A percentile compares a stretch with the other conserved stretches of the same genome.
These are phyloP conservation scores for Phellopilus nigrolimitatus DNA, from an alignment of 1,284 basidiomycete species.

Conservation along the genomic window DNA sequence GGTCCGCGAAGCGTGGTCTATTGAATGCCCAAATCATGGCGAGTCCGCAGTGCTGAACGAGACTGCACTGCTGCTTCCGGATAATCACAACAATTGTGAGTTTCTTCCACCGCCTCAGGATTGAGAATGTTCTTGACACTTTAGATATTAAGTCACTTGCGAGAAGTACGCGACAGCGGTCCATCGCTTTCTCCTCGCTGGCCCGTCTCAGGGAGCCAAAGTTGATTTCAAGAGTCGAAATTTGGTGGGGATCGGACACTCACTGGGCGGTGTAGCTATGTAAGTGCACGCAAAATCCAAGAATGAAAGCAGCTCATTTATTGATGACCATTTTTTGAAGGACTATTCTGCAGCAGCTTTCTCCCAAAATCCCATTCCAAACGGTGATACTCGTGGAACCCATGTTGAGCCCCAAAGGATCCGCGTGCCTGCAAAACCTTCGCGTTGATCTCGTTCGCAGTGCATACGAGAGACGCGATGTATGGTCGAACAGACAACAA, in stretches of 20 bases:
- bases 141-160: conserved; percentile 45
- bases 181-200: conserved; percentile 46
- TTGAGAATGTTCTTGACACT: background rate
- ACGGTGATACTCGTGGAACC: conserved; percentile 53
- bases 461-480: conserved; percentile 42
- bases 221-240: conserved; percentile 44
- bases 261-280: conserved; percentile 58
- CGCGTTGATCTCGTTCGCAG: conserved; percentile 36
- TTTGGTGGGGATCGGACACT: conserved; percentile 57
- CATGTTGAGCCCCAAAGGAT: conserved; percentile 45
- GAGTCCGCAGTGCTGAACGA: conserved; percentile 41
- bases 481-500: conserved; percentile 41
- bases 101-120: conserved; percentile 19
- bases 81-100: conserved; percentile 41
- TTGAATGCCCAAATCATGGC: conserved; percentile 53
- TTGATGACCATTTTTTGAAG: conserved; percentile 32
- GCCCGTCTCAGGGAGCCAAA: conserved; percentile 32
- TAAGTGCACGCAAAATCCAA: conserved; percentile 29
- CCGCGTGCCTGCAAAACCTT: conserved; percentile 36
- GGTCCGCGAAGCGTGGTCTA: conserved; percentile 46
- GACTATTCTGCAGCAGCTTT: conserved; percentile 43
- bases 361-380: conserved; percentile 38
- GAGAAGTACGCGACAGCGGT: conserved; percentile 50
- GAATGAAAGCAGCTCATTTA: conserved; percentile 17
- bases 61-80: conserved; percentile 33